Conservation (phyloP, 83 land plant genomes). For the Isoetes engelmannii region DNA sequence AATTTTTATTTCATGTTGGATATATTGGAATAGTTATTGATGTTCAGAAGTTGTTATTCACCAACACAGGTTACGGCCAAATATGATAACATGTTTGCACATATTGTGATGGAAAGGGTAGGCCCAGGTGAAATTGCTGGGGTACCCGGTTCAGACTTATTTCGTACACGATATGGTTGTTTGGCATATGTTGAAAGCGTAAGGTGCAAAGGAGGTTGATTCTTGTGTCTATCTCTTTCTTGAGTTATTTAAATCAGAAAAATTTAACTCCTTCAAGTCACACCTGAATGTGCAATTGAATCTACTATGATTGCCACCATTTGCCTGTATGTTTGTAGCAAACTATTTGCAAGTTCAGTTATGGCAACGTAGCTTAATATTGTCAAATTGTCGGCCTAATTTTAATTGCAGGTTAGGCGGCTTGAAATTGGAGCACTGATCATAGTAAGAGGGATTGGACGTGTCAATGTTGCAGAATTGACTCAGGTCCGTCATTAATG, state of each 20-base stretch:
- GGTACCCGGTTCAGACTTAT: constrained; percentile 37
- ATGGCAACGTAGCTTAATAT: neutral
- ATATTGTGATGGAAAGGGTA: constrained; percentile 57
- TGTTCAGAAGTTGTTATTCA: neutral
- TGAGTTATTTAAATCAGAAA: no score
- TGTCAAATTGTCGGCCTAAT: no score
- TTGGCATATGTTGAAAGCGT: constrained; percentile 51
- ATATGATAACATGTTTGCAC: constrained; percentile 51
- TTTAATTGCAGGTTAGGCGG: constrained; percentile 45
- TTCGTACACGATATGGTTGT: constrained; percentile 62
- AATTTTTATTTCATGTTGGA: neutral
- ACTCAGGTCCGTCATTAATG: constrained; percentile 36
- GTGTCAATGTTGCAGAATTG: constrained; percentile 52
- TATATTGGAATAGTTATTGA: neutral
- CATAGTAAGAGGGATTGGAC: constrained; percentile 76
- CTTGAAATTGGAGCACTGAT: constrained; percentile 77
- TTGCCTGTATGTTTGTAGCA: neutral
- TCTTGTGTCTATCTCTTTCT: no score
- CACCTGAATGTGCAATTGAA: neutral
- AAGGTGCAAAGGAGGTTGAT: constrained; percentile 13
- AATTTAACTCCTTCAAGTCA: no score
- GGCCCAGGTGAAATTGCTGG: constrained; percentile 12
- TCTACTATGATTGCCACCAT: neutral
- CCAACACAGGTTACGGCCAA: constrained; percentile 45
- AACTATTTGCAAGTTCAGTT: neutral